Evolutionary conservation across 73 alveolate species (phyloP).

Genomic region (Breviolum minutum): DNA sequence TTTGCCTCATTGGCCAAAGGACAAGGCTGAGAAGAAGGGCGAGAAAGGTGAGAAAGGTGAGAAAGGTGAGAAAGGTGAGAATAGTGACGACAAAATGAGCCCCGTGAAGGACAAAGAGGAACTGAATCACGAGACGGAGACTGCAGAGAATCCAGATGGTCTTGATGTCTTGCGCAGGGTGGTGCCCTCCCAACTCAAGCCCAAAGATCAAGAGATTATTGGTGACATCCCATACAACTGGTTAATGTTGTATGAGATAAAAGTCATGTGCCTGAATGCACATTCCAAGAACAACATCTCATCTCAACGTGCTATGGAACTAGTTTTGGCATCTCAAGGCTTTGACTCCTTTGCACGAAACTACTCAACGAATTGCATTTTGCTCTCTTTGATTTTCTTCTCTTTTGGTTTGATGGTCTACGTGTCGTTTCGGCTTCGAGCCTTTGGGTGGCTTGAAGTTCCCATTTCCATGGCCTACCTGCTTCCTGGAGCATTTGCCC

Average conservation of each 20-base stretch:
- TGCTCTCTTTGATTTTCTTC: slow-evolving; percentile 33
- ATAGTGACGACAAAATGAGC: background rate
- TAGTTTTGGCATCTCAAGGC: slow-evolving; percentile 61
- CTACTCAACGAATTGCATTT: slow-evolving; percentile 10
- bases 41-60: background rate
- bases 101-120: background rate
- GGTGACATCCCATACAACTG: slow-evolving; percentile 69
- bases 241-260: slow-evolving; percentile 44
- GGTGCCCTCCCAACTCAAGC: slow-evolving; percentile 32
- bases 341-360: slow-evolving; percentile 70
- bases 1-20: slow-evolving; percentile 43
- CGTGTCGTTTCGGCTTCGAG: slow-evolving; percentile 73
- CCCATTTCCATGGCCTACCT: slow-evolving; percentile 58
- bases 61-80: background rate
- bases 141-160: slow-evolving; percentile 10
- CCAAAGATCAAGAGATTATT: slow-evolving; percentile 24
- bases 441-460: slow-evolving; percentile 70
- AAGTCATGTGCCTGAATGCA: slow-evolving; percentile 69
- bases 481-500: slow-evolving; percentile 78
- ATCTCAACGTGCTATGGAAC: slow-evolving; percentile 37
- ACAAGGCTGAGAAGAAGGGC: background rate
- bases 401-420: slow-evolving; percentile 45
- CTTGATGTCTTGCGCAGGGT: slow-evolving; percentile 10
- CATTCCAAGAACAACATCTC: background rate
- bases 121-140: background rate